phyloP scores from a whole-genome alignment of 2,329 filamentous ascomycete species.

The Epichloe baconii region DNA sequence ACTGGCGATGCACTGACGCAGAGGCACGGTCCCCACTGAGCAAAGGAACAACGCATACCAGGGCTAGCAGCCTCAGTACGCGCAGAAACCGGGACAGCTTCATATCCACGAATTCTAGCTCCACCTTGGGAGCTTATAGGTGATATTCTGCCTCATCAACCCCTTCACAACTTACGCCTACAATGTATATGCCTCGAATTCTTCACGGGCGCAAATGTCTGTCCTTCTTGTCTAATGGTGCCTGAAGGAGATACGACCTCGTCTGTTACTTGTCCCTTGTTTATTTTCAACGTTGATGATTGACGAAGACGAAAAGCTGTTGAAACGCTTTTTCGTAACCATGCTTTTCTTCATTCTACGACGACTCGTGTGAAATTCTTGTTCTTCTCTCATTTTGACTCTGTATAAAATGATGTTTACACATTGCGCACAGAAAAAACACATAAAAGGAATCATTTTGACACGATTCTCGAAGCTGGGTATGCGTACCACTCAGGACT shows the following conservation, averaged over 20 bases:
- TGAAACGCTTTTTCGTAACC: neutral
- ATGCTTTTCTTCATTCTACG: slow-evolving; percentile 3
- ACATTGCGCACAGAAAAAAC: neutral
- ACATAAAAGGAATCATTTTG: neutral
- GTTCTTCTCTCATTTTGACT: slow-evolving; percentile 1
- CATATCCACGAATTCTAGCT: slow-evolving; percentile 20
- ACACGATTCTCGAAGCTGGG: neutral
- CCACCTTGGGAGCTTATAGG: slow-evolving; percentile 31
- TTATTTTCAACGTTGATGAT: slow-evolving; percentile 11
- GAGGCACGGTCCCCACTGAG: slow-evolving; percentile 24
- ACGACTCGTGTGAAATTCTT: slow-evolving; percentile 2
- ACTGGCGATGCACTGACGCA: neutral
- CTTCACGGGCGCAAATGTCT: neutral
- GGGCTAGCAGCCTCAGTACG: slow-evolving; percentile 32
- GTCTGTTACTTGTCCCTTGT: slow-evolving; percentile 7
- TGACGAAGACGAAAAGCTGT: slow-evolving; percentile 10
- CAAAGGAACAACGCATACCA: slow-evolving; percentile 27
- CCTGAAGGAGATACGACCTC: neutral
- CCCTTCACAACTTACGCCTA: slow-evolving; percentile 14
- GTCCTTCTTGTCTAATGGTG: neutral
- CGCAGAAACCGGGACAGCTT: slow-evolving; percentile 31
- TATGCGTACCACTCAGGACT: neutral
- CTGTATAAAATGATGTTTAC: neutral
- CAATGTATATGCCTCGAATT: slow-evolving; percentile 6
- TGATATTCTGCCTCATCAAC: slow-evolving; percentile 23